Base-by-base conservation (phyloP, 176 grass and related monocot species). In the Raddia guianensis region DNA sequence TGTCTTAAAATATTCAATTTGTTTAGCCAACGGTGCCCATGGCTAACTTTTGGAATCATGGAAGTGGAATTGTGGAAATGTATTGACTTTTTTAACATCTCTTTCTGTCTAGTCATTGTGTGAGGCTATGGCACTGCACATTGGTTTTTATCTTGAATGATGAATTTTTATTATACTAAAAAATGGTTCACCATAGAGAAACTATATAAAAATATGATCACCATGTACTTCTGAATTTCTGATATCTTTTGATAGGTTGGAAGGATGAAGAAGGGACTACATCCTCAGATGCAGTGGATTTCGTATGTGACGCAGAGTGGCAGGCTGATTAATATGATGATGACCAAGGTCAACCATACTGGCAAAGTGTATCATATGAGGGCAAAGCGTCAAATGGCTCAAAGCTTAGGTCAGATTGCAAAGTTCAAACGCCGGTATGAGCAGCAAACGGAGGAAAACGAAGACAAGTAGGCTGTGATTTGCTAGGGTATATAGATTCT, bases 201-300 rank as follows among this genome's bases (percentile, higher is more conserved):
- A 12, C 15, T 8, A 35, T 37, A 40, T 48, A 16, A 40, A 40
- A 40, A 40, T 2, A 8, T 73, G 33, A 63, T 6, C 5, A 52
- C n/a, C 12, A 15, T 74, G 70, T 8, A 6, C 16, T 2, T 2
- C 2, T 53, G n/a, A 0, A 27, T 27, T 27, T 27, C 27, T 27
- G 27, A 27, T 27, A 27, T 83, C 61, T 75, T 75, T 66, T 85
- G 32, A 33, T 19, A 74, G 76, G 54, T 68, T 6, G 70, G 54
- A 87, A 75, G 48, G 46, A 92, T 92, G 90, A 92, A 34, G 86
- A 92, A 92, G 81, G 90, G 90, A n/a, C 35, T 92, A 9, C 90
- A 92, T 64, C 90, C 90, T 15, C 86, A 92, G 75, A 57, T 83
- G 90, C 90, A 92, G 37, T 92, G 86, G 86, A 89, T 89, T 74